Evolutionary conservation across 2,329 filamentous ascomycete species (phyloP), one percentile per base, ranked within the genome.

Genomic region (Pseudocercospora fuligena): DNA sequence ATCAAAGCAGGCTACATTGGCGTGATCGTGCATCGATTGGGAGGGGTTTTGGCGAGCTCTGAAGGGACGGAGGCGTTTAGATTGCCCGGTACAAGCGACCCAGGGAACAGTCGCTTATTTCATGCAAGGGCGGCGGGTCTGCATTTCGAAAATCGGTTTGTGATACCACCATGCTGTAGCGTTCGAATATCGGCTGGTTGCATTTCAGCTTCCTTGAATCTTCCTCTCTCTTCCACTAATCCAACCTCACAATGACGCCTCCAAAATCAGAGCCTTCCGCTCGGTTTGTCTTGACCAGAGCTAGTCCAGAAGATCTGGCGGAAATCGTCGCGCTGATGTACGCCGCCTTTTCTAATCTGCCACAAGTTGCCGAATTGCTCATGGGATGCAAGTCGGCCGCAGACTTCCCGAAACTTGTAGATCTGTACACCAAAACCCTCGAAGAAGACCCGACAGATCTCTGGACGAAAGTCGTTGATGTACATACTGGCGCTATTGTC

Each of bases 301-400:
- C 65, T 19, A 49, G 33, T 9, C n/a, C 57, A 16, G 16, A 66
- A 8, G 65, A 64, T 36, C n/a, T 64, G 31, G 27, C 36, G n/a
- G 65, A 67, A 40, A 61, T 67, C 16, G 36, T 66, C n/a, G 40
- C 33, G 11, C 14, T 65, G 7, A 29, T 49, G 56, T 61, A 62
- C 36, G 19, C 23, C 11, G 23, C 58, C 9, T 66, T 66, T 40
- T 14, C 16, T 3, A n/a, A 21, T 47, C 9, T 23, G 43, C n/a
- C 43, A 7, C 43, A 47, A 8, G 43, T 23, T 1, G n/a, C 21
- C 51, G 14, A 57, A 7, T 12, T 57, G n/a, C 5, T 57, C 25
- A 57, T 57, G 53, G 53, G 53, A 5, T 57, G 53, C 31, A 5
- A 5, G 9, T 31, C 25, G 27, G 1, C 16, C 4, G 53, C 3